Evolutionary conservation across 345 rosid genomes (phyloP).

Genomic region (Laguncularia racemosa): DNA sequence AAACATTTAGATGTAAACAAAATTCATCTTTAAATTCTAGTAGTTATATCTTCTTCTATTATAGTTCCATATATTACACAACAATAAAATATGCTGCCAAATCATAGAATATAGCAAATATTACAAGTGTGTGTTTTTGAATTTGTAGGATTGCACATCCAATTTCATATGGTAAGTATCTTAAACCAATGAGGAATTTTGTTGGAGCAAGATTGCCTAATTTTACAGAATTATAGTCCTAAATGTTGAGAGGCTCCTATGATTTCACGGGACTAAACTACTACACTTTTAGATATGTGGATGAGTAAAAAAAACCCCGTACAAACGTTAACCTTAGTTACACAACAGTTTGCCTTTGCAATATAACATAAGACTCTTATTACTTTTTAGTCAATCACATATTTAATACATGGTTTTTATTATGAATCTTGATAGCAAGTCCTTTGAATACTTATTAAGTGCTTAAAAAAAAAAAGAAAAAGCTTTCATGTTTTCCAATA

Average conservation of each 20-base stretch:
- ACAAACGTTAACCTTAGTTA: constrained; percentile 14
- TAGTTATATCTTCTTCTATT: too few species aligned
- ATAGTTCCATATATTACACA: too few species aligned
- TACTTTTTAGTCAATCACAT: too few species aligned
- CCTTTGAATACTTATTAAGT: too few species aligned
- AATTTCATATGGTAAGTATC: constrained; percentile 33
- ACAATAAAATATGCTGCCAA: too few species aligned
- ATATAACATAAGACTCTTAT: neutral
- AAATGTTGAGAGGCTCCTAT: constrained; percentile 27
- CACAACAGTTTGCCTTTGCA: constrained; percentile 9
- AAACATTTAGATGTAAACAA: too few species aligned
- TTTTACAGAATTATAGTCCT: constrained; percentile 25
- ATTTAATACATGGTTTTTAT: neutral
- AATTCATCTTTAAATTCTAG: too few species aligned
- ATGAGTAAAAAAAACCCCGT: constrained; percentile 5
- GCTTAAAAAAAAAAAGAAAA: too few species aligned
- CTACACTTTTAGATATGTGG: constrained; percentile 25
- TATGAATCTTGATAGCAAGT: neutral
- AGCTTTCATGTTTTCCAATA: neutral
- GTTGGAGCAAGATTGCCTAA: constrained; percentile 34
- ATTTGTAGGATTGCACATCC: constrained; percentile 29
- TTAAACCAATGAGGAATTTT: constrained; percentile 20
- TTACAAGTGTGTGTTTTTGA: neutral
- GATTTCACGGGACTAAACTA: constrained; percentile 43
- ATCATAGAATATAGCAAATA: too few species aligned